Conservation (phyloP, 495 filamentous ascomycete species). For the Aspergillus panamensis region DNA sequence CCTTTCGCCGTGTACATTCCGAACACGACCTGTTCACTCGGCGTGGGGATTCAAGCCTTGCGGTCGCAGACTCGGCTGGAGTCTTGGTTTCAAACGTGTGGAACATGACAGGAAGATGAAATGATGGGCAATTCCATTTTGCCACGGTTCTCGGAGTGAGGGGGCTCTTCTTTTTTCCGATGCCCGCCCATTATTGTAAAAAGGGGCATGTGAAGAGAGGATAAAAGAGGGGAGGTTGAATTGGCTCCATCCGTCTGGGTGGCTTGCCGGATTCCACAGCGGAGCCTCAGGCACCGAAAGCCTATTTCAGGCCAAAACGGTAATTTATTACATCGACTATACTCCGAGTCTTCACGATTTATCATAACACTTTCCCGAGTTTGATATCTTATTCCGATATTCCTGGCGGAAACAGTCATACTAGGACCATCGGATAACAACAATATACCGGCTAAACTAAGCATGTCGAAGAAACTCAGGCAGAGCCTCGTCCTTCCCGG, state of each 20-base stretch:
- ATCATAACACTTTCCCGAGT: not conserved
- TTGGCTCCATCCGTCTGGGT: not conserved
- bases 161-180: not conserved
- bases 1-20: constrained; percentile 10
- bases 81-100: constrained; percentile 8
- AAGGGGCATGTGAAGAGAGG: not conserved
- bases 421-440: not conserved
- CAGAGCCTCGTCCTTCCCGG: not conserved
- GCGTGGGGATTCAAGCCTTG: constrained; percentile 1
- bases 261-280: not conserved
- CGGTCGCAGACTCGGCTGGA: not conserved
- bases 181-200: not conserved
- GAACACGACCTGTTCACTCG: constrained; percentile 10
- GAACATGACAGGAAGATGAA: constrained; percentile 1
- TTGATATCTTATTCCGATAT: not conserved
- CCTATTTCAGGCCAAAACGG: too few relatives aligned
- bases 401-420: not conserved
- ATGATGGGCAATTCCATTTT: not conserved
- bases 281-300: not conserved
- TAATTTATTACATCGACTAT: not conserved
- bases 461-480: not conserved
- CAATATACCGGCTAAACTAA: not conserved
- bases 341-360: too few relatives aligned
- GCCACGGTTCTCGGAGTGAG: not conserved
- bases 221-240: not conserved